phyloP scores from a whole-genome alignment of 2,329 filamentous ascomycete genomes.

The Verticillium alfalfae region DNA sequence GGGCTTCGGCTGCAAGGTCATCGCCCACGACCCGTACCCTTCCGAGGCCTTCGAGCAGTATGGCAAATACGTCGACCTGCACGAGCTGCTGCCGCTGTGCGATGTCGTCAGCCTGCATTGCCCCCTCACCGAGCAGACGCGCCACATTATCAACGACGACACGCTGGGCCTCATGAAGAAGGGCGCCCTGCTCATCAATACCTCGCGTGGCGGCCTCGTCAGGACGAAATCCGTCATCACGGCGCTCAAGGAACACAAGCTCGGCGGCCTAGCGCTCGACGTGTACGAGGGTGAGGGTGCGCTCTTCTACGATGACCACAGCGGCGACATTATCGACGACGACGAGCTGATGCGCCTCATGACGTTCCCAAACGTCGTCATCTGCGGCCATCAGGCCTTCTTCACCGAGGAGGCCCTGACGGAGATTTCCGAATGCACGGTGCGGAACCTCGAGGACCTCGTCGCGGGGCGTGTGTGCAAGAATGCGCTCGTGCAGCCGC shows the following conservation, averaged over 20 bases:
- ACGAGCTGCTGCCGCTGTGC: slow-evolving; percentile 45
- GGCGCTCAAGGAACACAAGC: slow-evolving; percentile 52
- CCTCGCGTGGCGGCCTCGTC: slow-evolving; percentile 60
- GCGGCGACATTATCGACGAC: slow-evolving; percentile 59
- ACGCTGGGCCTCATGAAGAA: slow-evolving; percentile 19
- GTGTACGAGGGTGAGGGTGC: slow-evolving; percentile 63
- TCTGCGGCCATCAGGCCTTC: slow-evolving; percentile 66
- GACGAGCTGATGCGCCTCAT: slow-evolving; percentile 61
- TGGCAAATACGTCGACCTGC: slow-evolving; percentile 49
- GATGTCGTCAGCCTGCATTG: slow-evolving; percentile 64
- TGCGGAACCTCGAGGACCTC: slow-evolving; percentile 50
- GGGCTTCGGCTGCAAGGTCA: slow-evolving; percentile 58
- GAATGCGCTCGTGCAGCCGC: slow-evolving; percentile 26
- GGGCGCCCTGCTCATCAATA: slow-evolving; percentile 54
- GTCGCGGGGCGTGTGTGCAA: slow-evolving; percentile 23
- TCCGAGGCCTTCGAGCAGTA: slow-evolving; percentile 39
- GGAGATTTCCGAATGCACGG: slow-evolving; percentile 57
- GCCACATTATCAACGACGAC: slow-evolving; percentile 34
- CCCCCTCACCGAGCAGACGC: slow-evolving; percentile 54
- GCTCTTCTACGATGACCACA: slow-evolving; percentile 62
- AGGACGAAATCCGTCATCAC: slow-evolving; percentile 54
- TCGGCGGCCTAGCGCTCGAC: slow-evolving; percentile 60
- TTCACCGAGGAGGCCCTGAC: slow-evolving; percentile 60
- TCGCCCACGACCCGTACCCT: slow-evolving; percentile 56
- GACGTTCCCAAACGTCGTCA: slow-evolving; percentile 62